phyloP scores from a whole-genome alignment of 495 filamentous ascomycete species.

The Penicillium egyptiacum region DNA sequence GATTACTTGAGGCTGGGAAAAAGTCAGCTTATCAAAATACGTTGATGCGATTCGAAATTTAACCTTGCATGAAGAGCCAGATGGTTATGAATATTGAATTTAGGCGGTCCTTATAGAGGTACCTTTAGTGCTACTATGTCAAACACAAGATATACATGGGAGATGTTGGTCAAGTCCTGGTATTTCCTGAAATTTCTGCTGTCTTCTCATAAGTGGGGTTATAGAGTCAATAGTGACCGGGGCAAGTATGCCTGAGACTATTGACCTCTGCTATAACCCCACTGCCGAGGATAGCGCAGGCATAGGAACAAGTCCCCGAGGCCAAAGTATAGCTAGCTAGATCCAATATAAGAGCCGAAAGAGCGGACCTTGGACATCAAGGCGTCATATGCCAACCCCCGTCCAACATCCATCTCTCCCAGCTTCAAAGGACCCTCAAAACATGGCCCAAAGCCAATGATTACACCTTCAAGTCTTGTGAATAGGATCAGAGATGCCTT shows the following conservation, averaged over 20 bases:
- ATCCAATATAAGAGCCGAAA: neutral
- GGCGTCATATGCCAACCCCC: conserved; percentile 15
- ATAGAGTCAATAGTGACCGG: neutral
- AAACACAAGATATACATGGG: neutral
- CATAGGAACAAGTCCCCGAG: neutral
- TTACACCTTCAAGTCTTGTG: conserved; percentile 46
- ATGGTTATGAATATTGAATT: too few relatives aligned
- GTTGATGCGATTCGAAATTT: neutral
- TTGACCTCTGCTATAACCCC: neutral
- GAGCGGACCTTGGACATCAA: neutral
- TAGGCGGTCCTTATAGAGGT: neutral
- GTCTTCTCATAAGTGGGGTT: neutral
- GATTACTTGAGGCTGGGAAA: neutral
- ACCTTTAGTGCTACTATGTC: neutral
- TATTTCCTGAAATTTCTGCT: neutral
- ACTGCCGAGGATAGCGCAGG: neutral
- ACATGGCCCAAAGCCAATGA: conserved; percentile 15
- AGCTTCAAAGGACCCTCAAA: neutral
- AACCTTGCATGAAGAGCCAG: neutral
- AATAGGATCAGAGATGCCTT: conserved; percentile 89
- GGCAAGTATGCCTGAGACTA: neutral
- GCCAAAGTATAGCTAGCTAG: neutral
- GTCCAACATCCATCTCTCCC: conserved; percentile 2
- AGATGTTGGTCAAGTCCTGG: too few relatives aligned
- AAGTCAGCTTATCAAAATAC: neutral